Percentiles rank a stretch among this genome's conserved stretches.
Conservation (phyloP, 768 basidiomycete genomes). For the Pisolithus albus region DNA sequence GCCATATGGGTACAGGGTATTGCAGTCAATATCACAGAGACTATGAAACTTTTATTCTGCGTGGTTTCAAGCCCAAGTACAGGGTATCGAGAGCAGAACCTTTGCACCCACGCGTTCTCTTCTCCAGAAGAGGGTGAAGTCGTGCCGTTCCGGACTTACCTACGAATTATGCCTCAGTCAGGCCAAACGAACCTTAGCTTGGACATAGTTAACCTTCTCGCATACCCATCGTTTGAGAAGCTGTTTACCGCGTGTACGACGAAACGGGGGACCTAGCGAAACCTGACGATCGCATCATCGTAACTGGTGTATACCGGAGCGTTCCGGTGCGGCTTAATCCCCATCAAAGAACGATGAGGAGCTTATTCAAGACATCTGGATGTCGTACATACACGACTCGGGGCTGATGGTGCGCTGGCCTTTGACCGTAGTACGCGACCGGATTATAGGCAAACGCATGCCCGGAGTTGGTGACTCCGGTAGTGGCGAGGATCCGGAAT, state of each 20-base stretch:
- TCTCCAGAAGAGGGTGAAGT: constrained; percentile 64
- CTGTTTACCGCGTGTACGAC: constrained; percentile 85
- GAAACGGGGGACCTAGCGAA: constrained; percentile 95
- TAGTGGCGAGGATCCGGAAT: constrained; percentile 59
- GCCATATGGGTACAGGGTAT: constrained; percentile 99
- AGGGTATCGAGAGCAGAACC: constrained; percentile 54
- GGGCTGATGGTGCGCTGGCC: constrained; percentile 53
- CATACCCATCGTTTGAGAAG: constrained; percentile 81
- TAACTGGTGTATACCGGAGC: constrained; percentile 92
- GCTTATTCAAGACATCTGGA: constrained; percentile 95
- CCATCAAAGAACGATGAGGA: constrained; percentile 84
- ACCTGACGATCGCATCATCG: constrained; percentile 86
- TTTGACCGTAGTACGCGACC: constrained; percentile 76
- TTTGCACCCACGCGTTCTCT: constrained; percentile 42
- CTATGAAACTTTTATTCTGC: constrained; percentile 87
- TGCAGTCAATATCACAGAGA: constrained; percentile 84
- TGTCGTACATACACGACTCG: constrained; percentile 84
- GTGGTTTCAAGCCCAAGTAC: constrained; percentile 91
- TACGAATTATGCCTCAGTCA: constrained; percentile 82
- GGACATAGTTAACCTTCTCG: constrained; percentile 77
- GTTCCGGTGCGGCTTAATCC: constrained; percentile 95
- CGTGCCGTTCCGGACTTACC: constrained; percentile 69
- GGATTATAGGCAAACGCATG: constrained; percentile 56
- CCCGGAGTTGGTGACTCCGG: constrained; percentile 66
- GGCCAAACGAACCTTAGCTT: constrained; percentile 92